phyloP scores from a whole-genome alignment of 345 rosid species.

The Dipteronia dyeriana region DNA sequence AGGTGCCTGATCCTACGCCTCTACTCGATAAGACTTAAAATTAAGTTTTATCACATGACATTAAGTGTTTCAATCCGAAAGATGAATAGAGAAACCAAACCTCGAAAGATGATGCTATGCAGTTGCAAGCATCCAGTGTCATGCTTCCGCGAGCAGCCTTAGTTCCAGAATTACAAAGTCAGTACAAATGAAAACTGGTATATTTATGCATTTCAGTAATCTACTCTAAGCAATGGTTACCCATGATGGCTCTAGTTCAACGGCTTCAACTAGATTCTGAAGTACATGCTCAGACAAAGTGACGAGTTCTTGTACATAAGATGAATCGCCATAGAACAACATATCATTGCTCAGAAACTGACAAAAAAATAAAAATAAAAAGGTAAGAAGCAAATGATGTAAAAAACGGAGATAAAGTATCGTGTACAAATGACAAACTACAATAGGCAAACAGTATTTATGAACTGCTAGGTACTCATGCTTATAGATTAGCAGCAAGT shows the following conservation, averaged over 20 bases:
- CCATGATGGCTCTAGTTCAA: slow-evolving; percentile 68
- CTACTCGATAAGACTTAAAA: background rate
- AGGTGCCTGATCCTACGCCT: background rate
- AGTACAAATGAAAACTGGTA: slow-evolving; percentile 12
- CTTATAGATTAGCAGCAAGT: background rate
- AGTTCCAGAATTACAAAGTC: slow-evolving; percentile 28
- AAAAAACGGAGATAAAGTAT: background rate
- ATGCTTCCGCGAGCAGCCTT: slow-evolving; percentile 70
- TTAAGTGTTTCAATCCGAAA: background rate
- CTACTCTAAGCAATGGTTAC: slow-evolving; percentile 31
- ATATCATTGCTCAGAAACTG: slow-evolving; percentile 67
- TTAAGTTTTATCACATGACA: background rate
- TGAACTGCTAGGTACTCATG: background rate
- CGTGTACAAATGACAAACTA: background rate
- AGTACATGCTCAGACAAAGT: slow-evolving; percentile 43
- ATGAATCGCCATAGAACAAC: slow-evolving; percentile 62
- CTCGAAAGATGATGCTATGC: slow-evolving; percentile 61
- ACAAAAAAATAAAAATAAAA: slow-evolving; percentile 6
- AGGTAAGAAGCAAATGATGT: background rate
- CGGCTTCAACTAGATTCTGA: slow-evolving; percentile 46
- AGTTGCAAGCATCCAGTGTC: slow-evolving; percentile 95
- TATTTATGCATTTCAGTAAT: background rate
- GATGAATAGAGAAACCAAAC: slow-evolving; percentile 37
- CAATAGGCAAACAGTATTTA: background rate
- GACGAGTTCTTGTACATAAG: slow-evolving; percentile 60